Percentiles rank a stretch among this genome's conserved stretches.
Evolutionary conservation across 2,329 filamentous ascomycete genomes (phyloP).

Genomic region (Neonectria coccinea): DNA sequence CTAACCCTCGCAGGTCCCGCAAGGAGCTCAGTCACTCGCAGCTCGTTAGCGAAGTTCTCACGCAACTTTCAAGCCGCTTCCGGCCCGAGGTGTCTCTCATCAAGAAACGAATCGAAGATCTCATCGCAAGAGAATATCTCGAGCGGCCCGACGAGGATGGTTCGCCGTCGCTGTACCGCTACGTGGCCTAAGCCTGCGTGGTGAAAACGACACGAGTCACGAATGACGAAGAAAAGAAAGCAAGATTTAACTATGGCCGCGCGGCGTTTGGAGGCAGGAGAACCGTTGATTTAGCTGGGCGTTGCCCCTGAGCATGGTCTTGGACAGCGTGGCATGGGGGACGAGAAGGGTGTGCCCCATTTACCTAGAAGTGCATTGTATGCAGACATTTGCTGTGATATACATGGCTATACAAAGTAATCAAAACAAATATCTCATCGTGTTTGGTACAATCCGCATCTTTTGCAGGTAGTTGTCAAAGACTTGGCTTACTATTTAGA

Average conservation of each 20-base stretch:
- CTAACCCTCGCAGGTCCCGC: constrained; percentile 68
- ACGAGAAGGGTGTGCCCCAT: background rate
- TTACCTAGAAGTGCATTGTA: constrained; percentile 4
- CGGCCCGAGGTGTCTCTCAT: constrained; percentile 81
- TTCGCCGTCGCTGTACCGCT: constrained; percentile 75
- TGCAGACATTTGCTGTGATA: constrained; percentile 11
- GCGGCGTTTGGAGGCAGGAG: constrained; percentile 39
- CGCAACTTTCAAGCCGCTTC: constrained; percentile 76
- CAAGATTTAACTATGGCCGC: constrained; percentile 31
- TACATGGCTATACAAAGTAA: constrained; percentile 4
- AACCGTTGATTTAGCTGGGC: constrained; percentile 34
- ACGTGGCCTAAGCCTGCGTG: constrained; percentile 68
- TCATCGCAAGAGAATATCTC: constrained; percentile 82
- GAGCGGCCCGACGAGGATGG: constrained; percentile 76
- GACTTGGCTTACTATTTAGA: too few relatives aligned
- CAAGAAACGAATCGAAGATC: constrained; percentile 83
- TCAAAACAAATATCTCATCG: constrained; percentile 6
- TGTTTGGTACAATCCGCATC: background rate
- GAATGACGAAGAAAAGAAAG: constrained; percentile 32
- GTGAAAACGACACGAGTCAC: constrained; percentile 38
- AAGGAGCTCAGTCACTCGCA: constrained; percentile 77
- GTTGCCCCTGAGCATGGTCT: constrained; percentile 25
- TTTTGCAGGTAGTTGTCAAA: too few relatives aligned
- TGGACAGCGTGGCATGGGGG: constrained; percentile 36
- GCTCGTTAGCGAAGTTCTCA: constrained; percentile 77